Base-by-base conservation (phyloP, 495 filamentous ascomycete genomes). In the Aspergillus panamensis region DNA sequence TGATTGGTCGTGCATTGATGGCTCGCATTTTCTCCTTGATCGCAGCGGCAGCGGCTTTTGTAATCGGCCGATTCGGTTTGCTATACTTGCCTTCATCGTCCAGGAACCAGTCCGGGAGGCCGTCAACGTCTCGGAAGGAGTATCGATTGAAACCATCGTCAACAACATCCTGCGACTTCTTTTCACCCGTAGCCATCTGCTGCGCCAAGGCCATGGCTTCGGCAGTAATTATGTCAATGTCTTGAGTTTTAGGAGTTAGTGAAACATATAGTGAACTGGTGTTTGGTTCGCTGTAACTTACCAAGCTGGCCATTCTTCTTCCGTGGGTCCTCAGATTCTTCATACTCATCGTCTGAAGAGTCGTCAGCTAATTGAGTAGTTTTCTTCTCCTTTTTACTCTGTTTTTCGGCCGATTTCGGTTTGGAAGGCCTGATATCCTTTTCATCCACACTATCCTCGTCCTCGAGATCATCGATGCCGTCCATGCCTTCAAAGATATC, bases 141-240 rank as follows among this genome's bases (percentile, higher is more conserved):
- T 87, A 89, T 65, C 92, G 92, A 78, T 95, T 96, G 81, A 91
- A 99, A 35, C 85, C 85, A 52, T 97, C 93, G 67, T 99, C 95
- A 29, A 92, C 71, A 2, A 96, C 71, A 65, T 96, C 89, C 49
- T 84, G 66, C 20, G 80, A 84, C 9, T 86, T 87, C 68, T 87
- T 92, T 65, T 94, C 80, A 20, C 95, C 95, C 0, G 85, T 87
- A 20, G 91, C 94, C 56, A 99, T 84, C 65, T 89, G 82, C 55
- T 97, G 94, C 2, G 94, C 94, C n/a, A 99, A 80, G 8, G 91
- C 91, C 94, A 99, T 99, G 57, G 94, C 94, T 77, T 99, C 95
- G 17, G 92, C 94, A 8, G 94, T 99, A 63, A 97, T 94, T 65
- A 99, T 97, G 70, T 97, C 90, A 76, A 99, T 97, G 61, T 96